Evolutionary conservation across 495 filamentous ascomycete genomes (phyloP), one percentile per base, ranked within the genome.

Genomic region (Durotheca rogersii): DNA sequence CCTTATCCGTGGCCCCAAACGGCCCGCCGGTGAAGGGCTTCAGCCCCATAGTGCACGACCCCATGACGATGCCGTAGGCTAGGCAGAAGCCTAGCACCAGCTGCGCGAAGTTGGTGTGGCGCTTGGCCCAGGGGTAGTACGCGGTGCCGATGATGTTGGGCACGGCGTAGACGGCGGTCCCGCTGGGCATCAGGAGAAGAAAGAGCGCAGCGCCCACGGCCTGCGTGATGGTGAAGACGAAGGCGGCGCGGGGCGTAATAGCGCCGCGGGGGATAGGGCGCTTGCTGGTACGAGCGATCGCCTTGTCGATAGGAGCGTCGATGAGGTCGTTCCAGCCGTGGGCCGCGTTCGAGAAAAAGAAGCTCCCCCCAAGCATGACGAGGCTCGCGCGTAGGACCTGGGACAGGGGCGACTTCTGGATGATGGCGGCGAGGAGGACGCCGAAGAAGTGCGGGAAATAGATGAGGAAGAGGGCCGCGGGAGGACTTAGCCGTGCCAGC

Each of bases 301-400:
- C 44, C 7, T 52, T 49, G 50, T 75, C 72, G 30, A 75, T 46
- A 14, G 60, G 64, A 7, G 66, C 66, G 44, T 75, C 70, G 56
- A 71, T 50, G 15, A 72, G 62, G 56, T 73, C 72, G 58, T 75
- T 72, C 69, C 69, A 73, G 20, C 64, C 65, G 58, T 69, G 66
- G 4, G 60, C 61, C 1, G 69, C 67, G 53, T 69, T 71, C 37
- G 61, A 65, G 52, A 70, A 62, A 59, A 76, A 72, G 61, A 75
- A 69, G 54, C 56, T 63, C 36, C 65, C 66, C 39, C 52, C 59
- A 9, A 71, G 58, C 46, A 72, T 61, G 32, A 69, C 3, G 2
- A 46, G 11, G 39, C 47, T 34, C 2, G 54, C 40, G 9, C 19
- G 49, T 4, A 67, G 46, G 18, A 65, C 54, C 10, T 56, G 34